Evolutionary conservation across 352 stramenopile genomes (phyloP).

Genomic region (Globisporangium apiculatum): DNA sequence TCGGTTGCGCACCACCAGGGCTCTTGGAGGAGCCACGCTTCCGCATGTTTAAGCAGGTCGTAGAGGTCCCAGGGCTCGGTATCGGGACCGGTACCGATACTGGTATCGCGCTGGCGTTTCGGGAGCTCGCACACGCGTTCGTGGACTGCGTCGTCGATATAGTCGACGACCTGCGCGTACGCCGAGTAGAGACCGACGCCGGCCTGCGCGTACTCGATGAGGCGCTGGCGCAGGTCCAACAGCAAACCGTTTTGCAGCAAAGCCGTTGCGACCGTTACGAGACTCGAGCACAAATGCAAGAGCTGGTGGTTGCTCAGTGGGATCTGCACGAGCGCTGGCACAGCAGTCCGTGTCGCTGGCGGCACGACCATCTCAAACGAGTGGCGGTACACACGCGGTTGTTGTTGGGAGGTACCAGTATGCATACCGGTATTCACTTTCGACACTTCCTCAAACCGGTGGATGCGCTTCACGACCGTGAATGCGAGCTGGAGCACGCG

Average conservation of each 20-base stretch:
- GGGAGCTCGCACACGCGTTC: conserved; percentile 32
- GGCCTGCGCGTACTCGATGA: conserved; percentile 36
- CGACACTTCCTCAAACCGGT: conserved; percentile 48
- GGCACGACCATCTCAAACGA: conserved; percentile 57
- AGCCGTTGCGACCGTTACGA: conserved; percentile 38
- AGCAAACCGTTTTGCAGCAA: conserved; percentile 30
- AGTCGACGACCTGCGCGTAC: conserved; percentile 37
- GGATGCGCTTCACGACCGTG: conserved; percentile 50
- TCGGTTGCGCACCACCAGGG: conserved; percentile 47
- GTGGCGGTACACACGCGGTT: conserved; percentile 32
- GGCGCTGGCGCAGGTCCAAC: conserved; percentile 36
- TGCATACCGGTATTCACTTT: conserved; percentile 16
- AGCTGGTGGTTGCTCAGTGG: conserved; percentile 54
- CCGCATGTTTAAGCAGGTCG: conserved; percentile 49
- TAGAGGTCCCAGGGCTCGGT: conserved; percentile 42
- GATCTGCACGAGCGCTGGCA: conserved; percentile 30
- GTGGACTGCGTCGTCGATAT: conserved; percentile 40
- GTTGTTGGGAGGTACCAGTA: not conserved
- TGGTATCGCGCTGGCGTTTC: conserved; percentile 26
- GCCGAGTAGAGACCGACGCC: conserved; percentile 29
- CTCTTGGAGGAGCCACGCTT: conserved; percentile 45
- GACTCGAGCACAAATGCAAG: conserved; percentile 45
- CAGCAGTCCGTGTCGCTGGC: conserved; percentile 4
- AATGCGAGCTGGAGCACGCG: conserved; percentile 53
- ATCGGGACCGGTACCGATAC: conserved; percentile 12